phyloP scores from a whole-genome alignment of 1,284 basidiomycete species.

The Sporisorium graminicola region DNA sequence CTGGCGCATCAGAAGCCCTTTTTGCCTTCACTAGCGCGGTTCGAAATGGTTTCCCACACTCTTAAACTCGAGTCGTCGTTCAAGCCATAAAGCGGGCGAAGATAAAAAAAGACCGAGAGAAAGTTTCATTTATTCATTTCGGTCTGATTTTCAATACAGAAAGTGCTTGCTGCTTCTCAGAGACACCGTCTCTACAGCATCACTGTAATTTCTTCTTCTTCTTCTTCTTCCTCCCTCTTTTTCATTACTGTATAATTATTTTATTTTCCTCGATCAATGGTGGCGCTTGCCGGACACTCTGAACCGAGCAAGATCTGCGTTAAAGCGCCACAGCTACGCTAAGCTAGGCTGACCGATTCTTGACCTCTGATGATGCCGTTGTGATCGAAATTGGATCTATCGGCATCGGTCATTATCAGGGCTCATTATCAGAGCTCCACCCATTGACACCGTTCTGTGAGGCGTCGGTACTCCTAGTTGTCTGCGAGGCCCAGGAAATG shows the following conservation, averaged over 20 bases:
- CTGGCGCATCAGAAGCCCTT: background rate
- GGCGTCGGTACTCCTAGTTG: background rate
- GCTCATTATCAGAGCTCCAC: background rate
- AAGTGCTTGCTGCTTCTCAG: too few relatives aligned
- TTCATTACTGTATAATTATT: too few relatives aligned
- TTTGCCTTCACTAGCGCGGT: background rate
- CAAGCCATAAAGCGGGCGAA: background rate
- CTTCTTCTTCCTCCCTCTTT: too few relatives aligned
- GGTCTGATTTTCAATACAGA: too few relatives aligned
- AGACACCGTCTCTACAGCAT: too few relatives aligned
- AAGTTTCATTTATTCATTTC: background rate
- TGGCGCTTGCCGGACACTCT: too few relatives aligned
- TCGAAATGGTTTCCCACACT: conserved; percentile 5
- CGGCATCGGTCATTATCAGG: background rate
- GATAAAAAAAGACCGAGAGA: background rate
- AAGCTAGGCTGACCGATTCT: too few relatives aligned
- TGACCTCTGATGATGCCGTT: too few relatives aligned
- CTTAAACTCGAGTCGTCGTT: background rate
- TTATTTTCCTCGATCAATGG: too few relatives aligned
- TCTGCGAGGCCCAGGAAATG: background rate
- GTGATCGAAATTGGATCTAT: background rate
- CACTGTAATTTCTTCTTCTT: too few relatives aligned
- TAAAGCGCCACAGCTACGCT: too few relatives aligned
- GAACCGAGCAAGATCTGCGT: too few relatives aligned
- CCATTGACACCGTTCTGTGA: background rate